Percentiles rank a stretch among this genome's conserved stretches.
Conservation (phyloP, 495 filamentous ascomycete genomes). For the Lophiostoma macrostomum region DNA sequence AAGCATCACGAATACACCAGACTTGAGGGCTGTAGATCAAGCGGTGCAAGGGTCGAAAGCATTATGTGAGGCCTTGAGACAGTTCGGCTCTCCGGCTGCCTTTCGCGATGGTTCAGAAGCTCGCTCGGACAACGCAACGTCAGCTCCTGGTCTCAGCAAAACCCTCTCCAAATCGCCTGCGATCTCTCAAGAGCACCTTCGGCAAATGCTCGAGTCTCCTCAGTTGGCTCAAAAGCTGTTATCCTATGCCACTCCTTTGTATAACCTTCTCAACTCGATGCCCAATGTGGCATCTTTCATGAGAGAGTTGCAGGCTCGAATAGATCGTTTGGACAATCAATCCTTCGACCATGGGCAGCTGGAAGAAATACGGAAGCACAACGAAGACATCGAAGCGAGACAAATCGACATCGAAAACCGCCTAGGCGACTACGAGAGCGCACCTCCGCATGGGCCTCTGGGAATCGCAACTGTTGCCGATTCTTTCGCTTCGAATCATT, state of each 20-base stretch:
- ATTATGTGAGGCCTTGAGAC: slow-evolving; percentile 17
- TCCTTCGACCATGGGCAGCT: slow-evolving; percentile 56
- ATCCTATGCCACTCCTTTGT: slow-evolving; percentile 28
- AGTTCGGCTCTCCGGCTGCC: slow-evolving; percentile 6
- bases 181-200: slow-evolving; percentile 18
- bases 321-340: slow-evolving; percentile 58
- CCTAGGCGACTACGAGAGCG: slow-evolving; percentile 57
- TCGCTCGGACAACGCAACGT: slow-evolving; percentile 14
- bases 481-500: slow-evolving; percentile 38
- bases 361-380: slow-evolving; percentile 58
- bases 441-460: slow-evolving; percentile 21
- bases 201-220: slow-evolving; percentile 22
- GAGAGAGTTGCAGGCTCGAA: slow-evolving; percentile 51
- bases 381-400: slow-evolving; percentile 57
- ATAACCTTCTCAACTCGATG: slow-evolving; percentile 34
- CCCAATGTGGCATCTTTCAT: slow-evolving; percentile 40
- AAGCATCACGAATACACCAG: slow-evolving; percentile 40
- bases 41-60: slow-evolving; percentile 29
- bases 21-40: slow-evolving; percentile 35
- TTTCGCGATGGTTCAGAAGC: slow-evolving; percentile 2
- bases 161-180: slow-evolving; percentile 11
- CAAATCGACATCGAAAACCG: slow-evolving; percentile 61
- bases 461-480: slow-evolving; percentile 11
- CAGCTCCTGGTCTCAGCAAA: background rate
- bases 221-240: slow-evolving; percentile 26